Evolutionary conservation across 1,284 basidiomycete species (phyloP).

Genomic region (Trichosporon faecale): DNA sequence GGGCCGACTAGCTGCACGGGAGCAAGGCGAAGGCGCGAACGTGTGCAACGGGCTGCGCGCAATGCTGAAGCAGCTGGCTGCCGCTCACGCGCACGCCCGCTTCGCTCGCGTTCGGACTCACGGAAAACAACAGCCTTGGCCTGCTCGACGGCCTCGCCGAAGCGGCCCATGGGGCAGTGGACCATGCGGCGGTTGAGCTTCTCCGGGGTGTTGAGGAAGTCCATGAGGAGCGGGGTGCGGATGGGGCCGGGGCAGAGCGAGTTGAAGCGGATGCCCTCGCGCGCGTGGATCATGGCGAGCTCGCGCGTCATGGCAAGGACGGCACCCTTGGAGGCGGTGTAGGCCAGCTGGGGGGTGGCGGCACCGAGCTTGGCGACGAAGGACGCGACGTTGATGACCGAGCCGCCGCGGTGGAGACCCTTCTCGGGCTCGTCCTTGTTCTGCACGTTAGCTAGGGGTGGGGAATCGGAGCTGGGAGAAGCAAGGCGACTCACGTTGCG

Average conservation of each 20-base stretch:
- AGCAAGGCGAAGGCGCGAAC: no score
- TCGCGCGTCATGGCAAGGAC: constrained; percentile 98
- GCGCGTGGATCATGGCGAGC: constrained; percentile 92
- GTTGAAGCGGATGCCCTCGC: constrained; percentile 93
- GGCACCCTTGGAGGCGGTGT: constrained; percentile 65
- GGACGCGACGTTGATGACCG: constrained; percentile 93
- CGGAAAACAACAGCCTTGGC: constrained; percentile 87
- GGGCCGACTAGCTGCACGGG: not conserved
- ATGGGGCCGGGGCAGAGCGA: constrained; percentile 91
- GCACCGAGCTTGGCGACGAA: constrained; percentile 92
- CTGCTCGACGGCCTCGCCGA: constrained; percentile 92
- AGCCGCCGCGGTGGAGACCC: constrained; percentile 77
- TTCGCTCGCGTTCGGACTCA: constrained; percentile 53
- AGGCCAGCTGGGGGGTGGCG: constrained; percentile 92
- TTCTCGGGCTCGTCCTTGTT: constrained; percentile 77
- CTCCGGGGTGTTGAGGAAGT: constrained; percentile 95
- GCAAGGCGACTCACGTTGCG: constrained; percentile 53
- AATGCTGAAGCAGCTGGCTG: not conserved
- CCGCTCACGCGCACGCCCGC: not conserved
- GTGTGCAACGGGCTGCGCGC: not conserved
- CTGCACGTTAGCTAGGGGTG: constrained; percentile 36
- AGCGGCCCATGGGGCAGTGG: constrained; percentile 93
- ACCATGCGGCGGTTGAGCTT: constrained; percentile 85
- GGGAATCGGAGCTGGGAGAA: not conserved
- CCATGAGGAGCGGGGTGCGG: constrained; percentile 92